phyloP scores from a whole-genome alignment of 768 basidiomycete species.

The Mycena alexandri region DNA sequence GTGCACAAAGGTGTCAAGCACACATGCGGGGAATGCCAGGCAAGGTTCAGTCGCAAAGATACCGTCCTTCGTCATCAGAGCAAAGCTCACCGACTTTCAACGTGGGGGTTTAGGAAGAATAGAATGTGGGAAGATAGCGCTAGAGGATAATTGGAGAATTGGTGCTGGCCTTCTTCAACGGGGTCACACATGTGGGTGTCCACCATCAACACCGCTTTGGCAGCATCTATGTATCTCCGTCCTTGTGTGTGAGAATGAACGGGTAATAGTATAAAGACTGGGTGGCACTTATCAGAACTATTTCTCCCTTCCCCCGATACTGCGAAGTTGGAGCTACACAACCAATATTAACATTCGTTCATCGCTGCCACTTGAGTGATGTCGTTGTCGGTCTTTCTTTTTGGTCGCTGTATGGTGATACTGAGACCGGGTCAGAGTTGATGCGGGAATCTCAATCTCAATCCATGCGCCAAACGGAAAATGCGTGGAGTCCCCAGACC shows the following conservation, averaged over 20 bases:
- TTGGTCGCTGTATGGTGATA: neutral
- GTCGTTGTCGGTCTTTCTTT: constrained; percentile 13
- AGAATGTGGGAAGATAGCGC: too few species aligned
- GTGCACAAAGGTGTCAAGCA: too few species aligned
- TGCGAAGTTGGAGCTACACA: too few species aligned
- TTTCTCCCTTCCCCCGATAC: neutral
- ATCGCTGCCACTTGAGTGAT: neutral
- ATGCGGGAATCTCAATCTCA: constrained; percentile 1
- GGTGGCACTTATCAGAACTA: neutral
- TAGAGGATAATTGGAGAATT: too few species aligned
- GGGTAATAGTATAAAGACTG: constrained; percentile 4
- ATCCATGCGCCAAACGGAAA: constrained; percentile 15
- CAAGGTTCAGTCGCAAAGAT: too few species aligned
- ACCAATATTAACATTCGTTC: neutral
- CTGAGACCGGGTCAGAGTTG: constrained; percentile 1
- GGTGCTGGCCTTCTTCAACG: too few species aligned
- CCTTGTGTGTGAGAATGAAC: neutral
- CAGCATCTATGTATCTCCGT: constrained; percentile 7
- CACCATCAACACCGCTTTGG: constrained; percentile 2
- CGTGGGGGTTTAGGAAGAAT: neutral
- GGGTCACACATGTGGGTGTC: neutral
- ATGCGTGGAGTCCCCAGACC: neutral
- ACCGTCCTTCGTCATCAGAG: too few species aligned
- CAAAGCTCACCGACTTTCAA: too few species aligned
- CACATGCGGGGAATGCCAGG: too few species aligned